Percentiles rank a stretch among this genome's conserved stretches.
Conservation (phyloP, 306 rosid species). For the Canavalia gladiata region DNA sequence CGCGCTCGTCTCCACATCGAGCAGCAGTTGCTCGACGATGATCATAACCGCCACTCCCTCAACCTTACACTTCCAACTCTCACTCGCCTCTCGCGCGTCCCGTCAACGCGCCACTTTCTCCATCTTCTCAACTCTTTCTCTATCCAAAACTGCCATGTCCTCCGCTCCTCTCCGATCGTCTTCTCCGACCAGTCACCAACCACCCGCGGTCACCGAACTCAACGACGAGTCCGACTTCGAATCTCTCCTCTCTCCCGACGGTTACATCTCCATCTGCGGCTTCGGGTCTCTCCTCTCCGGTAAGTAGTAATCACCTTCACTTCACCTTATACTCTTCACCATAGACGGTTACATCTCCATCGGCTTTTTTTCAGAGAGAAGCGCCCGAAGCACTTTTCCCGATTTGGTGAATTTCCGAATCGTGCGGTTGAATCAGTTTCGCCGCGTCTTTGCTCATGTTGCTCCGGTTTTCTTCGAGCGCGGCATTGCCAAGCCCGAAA, state of each 20-base stretch:
- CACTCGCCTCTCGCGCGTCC: conserved; percentile 47
- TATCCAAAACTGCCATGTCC: conserved; percentile 54
- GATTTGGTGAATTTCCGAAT: conserved; percentile 77
- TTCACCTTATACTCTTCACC: neutral
- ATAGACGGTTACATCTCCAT: neutral
- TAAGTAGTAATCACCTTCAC: conserved; percentile 25
- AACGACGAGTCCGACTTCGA: conserved; percentile 71
- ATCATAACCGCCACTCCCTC: conserved; percentile 25
- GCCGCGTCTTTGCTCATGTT: conserved; percentile 81
- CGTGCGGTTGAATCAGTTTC: conserved; percentile 72
- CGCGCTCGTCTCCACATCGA: neutral
- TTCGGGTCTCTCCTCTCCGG: conserved; percentile 90
- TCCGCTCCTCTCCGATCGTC: conserved; percentile 38
- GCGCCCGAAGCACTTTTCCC: conserved; percentile 94
- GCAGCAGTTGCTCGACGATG: conserved; percentile 22
- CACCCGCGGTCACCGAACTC: conserved; percentile 54
- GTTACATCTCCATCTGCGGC: conserved; percentile 82
- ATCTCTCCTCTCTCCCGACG: conserved; percentile 60
- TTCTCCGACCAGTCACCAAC: conserved; percentile 15
- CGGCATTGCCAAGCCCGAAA: conserved; percentile 89
- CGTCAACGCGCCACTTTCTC: conserved; percentile 33
- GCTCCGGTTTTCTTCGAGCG: conserved; percentile 97
- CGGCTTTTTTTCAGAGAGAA: conserved; percentile 58
- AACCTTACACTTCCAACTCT: conserved; percentile 22
- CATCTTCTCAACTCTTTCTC: conserved; percentile 18